Base-by-base conservation (phyloP, 2,329 filamentous ascomycete genomes). In the Cladophialophora psammophila region DNA sequence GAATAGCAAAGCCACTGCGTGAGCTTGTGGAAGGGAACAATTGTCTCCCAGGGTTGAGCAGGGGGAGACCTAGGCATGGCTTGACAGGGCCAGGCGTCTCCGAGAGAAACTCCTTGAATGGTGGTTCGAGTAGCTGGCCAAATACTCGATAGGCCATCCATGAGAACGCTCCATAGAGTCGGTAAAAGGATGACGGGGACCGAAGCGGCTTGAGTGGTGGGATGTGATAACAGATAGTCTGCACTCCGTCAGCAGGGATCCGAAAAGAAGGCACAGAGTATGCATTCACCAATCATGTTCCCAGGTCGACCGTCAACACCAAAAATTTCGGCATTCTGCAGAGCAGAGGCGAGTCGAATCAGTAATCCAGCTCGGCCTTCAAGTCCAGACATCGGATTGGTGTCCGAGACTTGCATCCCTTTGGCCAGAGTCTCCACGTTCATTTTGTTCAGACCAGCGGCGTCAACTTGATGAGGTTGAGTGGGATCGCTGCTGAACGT, bases 1-100 rank as follows among this genome's bases (percentile, higher is more conserved):
- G 93, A 96, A 80, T 97, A 97, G 58, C 91, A 92, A 64, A 97
- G 89, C 94, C 94, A 97, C 78, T 97, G 93, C 0, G 93, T 96
- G 40, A 96, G 86, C 80, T 96, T 97, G 83, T 97, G 94, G 82
- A 97, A 96, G 0, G 93, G 93, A 10, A 94, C 87, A 74, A 96
- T 94, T 72, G 85, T 90, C 76, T 94, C 91, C 90, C 67, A 69
- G 9, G 60, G 57, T 18, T 66, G 63, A 38, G 67, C 67, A 13
- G 67, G 67, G 78, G 90, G 88, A 1, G 82, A 81, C 54, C 84
- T 82, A 0, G 93, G 93, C 87, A 98, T 92, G 36, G 89, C 87
- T 10, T 87, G 88, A 80, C 94, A 97, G 0, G 90, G 91, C 95
- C 95, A 99, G 31, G 95, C 94, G 76, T 99, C 95, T 63, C 95